Evolutionary conservation across 2,329 filamentous ascomycete species (phyloP), one percentile per base, ranked within the genome.

Genomic region (Pezicula radicicola): DNA sequence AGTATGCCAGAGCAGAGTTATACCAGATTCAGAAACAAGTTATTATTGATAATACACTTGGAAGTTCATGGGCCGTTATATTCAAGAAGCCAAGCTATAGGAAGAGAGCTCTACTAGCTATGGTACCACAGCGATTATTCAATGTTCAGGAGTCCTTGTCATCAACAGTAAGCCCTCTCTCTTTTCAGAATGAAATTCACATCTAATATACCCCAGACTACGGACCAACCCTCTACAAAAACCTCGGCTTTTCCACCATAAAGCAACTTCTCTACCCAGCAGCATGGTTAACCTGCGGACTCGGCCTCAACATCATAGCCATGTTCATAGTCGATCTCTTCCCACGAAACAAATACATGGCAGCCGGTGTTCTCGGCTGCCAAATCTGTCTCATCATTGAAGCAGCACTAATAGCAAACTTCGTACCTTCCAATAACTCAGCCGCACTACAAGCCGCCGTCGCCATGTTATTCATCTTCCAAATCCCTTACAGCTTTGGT

Each of bases 21-120:
- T 42, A 52, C 39, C 54, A 56, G 30, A 56, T 56, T n/a, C 12
- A 36, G 16, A 46, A 45, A 40, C 54, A 56, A 37, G 19, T 46
- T 5, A 30, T 28, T 3, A 12, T 53, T 13, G 54, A 54, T 42
- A 28, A 39, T 4, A 45, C 37, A 6, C 33, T 56, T 2, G 9
- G 25, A 4, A 3, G 33, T 6, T 19, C 27, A 8, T 56, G 48
- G 42, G 6, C n/a, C 2, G 19, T 48, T 6, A 50, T 56, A 8
- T 46, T 53, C 36, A 40, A 21, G 13, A 43, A 27, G 10, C 52
- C 52, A 12, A 48, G 44, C 2, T 51, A 48, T 27, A 37, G 52
- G 8, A 51, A 49, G 39, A 37, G 52, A 15, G 39, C 28, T 4
- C 7, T 50, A 15, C 18, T 49, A 10, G 49, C 41, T 8, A 36